Conservation (phyloP, 306 rosid species). For the Trichosanthes cucumerina region DNA sequence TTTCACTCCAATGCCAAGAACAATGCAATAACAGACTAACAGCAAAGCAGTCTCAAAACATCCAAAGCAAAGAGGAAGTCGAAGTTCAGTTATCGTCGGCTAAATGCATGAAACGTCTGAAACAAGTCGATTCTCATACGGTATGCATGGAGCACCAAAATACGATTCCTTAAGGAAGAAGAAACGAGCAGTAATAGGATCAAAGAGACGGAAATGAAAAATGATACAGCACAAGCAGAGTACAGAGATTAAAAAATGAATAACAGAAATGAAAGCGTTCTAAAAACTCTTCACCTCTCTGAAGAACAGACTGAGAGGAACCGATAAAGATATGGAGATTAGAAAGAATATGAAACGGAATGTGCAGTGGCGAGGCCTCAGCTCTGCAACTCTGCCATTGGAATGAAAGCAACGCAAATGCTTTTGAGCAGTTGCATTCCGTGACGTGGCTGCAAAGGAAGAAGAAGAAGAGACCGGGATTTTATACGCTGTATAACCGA, state of each 20-base stretch:
- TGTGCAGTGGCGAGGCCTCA: not conserved
- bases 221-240: not conserved
- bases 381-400: slow-evolving; percentile 1
- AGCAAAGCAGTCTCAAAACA: not conserved
- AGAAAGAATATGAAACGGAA: not conserved
- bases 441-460: slow-evolving; percentile 1
- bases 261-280: not conserved
- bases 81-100: not conserved
- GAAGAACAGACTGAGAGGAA: not conserved
- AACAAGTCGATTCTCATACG: not conserved
- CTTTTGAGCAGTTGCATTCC: not conserved
- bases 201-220: not conserved
- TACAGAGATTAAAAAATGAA: not conserved
- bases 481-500: not conserved
- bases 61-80: not conserved
- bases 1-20: not conserved
- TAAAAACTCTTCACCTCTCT: not conserved
- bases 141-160: not conserved
- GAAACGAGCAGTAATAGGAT: not conserved
- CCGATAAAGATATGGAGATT: not conserved
- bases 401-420: not conserved
- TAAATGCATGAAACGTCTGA: not conserved
- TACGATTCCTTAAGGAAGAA: not conserved
- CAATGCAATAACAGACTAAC: not conserved
- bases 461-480: not conserved